Percentiles rank a stretch among this genome's conserved stretches.
phyloP scores from a whole-genome alignment of 345 rosid species.

The Boechera divaricarpa region DNA sequence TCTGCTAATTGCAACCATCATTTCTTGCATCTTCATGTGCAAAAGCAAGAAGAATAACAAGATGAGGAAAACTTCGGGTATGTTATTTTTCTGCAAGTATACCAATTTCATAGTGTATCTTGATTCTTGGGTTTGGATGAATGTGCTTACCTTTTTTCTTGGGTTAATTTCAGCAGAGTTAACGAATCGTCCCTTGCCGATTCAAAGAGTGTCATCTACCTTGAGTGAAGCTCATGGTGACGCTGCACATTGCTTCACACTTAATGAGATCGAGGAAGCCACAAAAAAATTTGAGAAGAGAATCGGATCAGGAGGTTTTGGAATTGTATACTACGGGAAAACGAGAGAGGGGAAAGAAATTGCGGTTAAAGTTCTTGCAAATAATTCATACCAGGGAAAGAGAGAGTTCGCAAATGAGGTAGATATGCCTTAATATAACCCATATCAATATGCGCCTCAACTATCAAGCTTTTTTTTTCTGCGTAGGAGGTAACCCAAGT shows the following conservation, averaged over 20 bases:
- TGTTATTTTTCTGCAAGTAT: background rate
- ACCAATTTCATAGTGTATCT: background rate
- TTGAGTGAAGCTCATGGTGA: conserved; percentile 72
- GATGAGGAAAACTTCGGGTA: conserved; percentile 42
- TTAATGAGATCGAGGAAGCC: conserved; percentile 78
- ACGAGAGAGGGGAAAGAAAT: conserved; percentile 90
- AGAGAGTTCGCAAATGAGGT: conserved; percentile 98
- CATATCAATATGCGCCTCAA: background rate
- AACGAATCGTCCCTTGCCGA: conserved; percentile 49
- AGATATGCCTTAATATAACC: conserved; percentile 21
- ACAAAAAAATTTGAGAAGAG: conserved; percentile 78
- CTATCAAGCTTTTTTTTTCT: background rate
- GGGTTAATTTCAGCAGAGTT: conserved; percentile 39
- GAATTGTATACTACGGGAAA: conserved; percentile 88
- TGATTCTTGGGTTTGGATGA: conserved; percentile 10
- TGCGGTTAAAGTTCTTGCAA: conserved; percentile 83
- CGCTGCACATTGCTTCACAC: conserved; percentile 82
- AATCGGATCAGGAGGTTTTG: conserved; percentile 98
- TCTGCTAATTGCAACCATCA: conserved; percentile 65
- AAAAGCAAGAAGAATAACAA: conserved; percentile 57
- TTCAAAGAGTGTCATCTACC: conserved; percentile 63
- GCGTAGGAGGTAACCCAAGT: background rate
- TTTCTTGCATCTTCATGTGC: conserved; percentile 59
- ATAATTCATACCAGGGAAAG: conserved; percentile 90
- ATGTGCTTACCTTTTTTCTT: conserved; percentile 8